These are phyloP conservation scores for Xylaria sp. DNA, from an alignment of 2,329 filamentous ascomycete genomes.

Conservation along the genomic window DNA sequence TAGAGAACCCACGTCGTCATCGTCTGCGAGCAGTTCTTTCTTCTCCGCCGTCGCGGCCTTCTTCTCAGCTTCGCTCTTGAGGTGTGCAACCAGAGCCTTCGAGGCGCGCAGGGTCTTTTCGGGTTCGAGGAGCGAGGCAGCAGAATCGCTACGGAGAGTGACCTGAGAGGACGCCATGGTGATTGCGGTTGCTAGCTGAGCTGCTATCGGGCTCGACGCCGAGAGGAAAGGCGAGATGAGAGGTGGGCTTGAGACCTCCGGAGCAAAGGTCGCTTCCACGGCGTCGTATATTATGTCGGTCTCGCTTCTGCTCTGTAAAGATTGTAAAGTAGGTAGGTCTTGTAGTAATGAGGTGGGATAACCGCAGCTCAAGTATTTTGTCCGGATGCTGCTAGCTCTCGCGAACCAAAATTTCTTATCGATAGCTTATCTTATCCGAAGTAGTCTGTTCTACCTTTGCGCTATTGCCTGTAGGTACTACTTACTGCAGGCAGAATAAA, in stretches of 20 bases:
- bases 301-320: conserved; percentile 2
- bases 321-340: background rate
- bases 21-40: conserved; percentile 65
- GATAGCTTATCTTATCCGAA: conserved; percentile 31
- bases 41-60: conserved; percentile 60
- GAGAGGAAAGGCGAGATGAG: background rate
- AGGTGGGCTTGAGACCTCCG: background rate
- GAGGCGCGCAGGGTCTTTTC: conserved; percentile 69
- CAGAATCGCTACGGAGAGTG: conserved; percentile 48
- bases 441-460: too few relatives aligned
- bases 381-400: conserved; percentile 18
- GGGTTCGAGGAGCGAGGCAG: conserved; percentile 50
- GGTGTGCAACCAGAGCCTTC: conserved; percentile 70
- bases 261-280: background rate
- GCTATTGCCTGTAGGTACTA: too few relatives aligned
- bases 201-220: background rate
- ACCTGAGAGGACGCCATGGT: conserved; percentile 51
- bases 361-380: conserved; percentile 15
- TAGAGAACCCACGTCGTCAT: conserved; percentile 56
- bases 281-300: conserved; percentile 7
- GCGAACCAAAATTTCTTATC: conserved; percentile 40
- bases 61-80: conserved; percentile 66
- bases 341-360: conserved; percentile 27
- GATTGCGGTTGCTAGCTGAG: background rate
- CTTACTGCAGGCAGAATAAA: background rate